Percentiles rank a stretch among this genome's conserved stretches.
phyloP scores from a whole-genome alignment of 2,329 filamentous ascomycete genomes.

The Chaetomium globosum region DNA sequence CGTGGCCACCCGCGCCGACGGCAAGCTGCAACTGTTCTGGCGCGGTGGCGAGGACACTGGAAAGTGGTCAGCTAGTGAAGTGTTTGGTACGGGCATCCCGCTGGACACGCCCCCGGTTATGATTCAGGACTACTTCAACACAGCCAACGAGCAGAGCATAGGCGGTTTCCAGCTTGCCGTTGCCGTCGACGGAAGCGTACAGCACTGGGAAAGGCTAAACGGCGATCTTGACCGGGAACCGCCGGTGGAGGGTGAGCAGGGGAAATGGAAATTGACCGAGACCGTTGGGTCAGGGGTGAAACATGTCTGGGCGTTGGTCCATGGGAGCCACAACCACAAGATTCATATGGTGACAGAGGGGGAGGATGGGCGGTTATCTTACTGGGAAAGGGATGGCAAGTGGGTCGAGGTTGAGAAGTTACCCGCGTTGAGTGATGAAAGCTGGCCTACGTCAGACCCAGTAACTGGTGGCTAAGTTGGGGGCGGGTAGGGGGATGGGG shows the following conservation, averaged over 20 bases:
- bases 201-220: constrained; percentile 31
- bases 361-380: constrained; percentile 23
- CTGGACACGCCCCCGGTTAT: constrained; percentile 28
- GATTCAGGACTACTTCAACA: constrained; percentile 33
- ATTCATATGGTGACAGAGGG: constrained; percentile 35
- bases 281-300: constrained; percentile 19
- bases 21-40: constrained; percentile 33
- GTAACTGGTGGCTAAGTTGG: constrained; percentile 22
- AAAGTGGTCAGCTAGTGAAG: constrained; percentile 26
- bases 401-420: constrained; percentile 27
- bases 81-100: constrained; percentile 27
- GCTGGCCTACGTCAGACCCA: constrained; percentile 13
- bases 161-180: constrained; percentile 31
- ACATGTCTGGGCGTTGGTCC: constrained; percentile 31
- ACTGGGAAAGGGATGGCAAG: constrained; percentile 31
- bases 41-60: constrained; percentile 14
- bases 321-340: constrained; percentile 28
- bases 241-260: constrained; percentile 9
- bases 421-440: constrained; percentile 4
- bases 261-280: constrained; percentile 28
- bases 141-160: constrained; percentile 24
- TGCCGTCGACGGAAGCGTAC: constrained; percentile 28
- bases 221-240: neutral
- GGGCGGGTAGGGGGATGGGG: neutral
- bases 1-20: constrained; percentile 29